Evolutionary conservation across 371 early-diverging fungal species (phyloP).

Genomic region (Saksenaea oblongispora): DNA sequence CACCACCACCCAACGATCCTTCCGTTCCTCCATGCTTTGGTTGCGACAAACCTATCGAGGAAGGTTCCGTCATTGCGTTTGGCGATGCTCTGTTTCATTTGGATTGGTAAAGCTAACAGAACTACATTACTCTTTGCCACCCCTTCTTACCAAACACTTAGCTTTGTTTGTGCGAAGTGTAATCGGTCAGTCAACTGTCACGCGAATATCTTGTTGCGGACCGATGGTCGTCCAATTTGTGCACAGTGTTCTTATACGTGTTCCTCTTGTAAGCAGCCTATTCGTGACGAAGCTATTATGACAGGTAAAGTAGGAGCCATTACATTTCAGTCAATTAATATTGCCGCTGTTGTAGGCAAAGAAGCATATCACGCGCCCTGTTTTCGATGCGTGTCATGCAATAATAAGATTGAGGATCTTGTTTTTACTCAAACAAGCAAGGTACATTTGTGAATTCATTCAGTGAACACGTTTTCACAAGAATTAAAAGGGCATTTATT

Average conservation of each 20-base stretch:
- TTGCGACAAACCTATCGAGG: conserved; percentile 69
- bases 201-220: conserved; percentile 72
- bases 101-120: conserved; percentile 59
- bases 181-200: conserved; percentile 70
- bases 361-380: conserved; percentile 85
- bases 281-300: conserved; percentile 87
- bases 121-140: neutral
- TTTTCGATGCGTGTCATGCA: conserved; percentile 78
- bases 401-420: conserved; percentile 72
- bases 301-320: conserved; percentile 52
- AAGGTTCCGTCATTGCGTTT: conserved; percentile 80
- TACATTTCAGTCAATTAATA: neutral
- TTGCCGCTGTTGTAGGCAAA: conserved; percentile 50
- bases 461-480: neutral
- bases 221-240: conserved; percentile 83
- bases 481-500: conserved; percentile 41
- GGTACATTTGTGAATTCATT: conserved; percentile 26
- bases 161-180: conserved; percentile 84
- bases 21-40: conserved; percentile 62
- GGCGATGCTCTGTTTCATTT: conserved; percentile 82
- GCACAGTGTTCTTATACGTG: conserved; percentile 88
- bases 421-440: conserved; percentile 82
- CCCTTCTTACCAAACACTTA: conserved; percentile 16
- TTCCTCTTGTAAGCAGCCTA: conserved; percentile 72
- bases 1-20: conserved; percentile 2